Base-by-base conservation (phyloP, 495 filamentous ascomycete genomes). In the Cercophora scortea region DNA sequence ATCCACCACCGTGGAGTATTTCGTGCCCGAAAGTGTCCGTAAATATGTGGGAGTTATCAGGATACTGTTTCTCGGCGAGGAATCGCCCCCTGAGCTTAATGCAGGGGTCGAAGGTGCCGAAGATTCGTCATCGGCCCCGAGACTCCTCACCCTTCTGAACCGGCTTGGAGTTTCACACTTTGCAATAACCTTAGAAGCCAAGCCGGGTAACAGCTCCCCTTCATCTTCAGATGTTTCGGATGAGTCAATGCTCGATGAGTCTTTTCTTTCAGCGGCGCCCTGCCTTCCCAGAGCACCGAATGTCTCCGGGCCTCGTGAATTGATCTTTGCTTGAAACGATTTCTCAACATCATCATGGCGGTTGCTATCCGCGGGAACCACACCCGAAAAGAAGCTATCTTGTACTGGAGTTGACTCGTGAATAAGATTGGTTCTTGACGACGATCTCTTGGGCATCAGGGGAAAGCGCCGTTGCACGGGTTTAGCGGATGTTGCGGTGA, bases 41-140 rank as follows among this genome's bases (percentile, higher is more conserved):
- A 52, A 41, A 18, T 32, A 54, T 40, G 45, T 42, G 8, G 66
- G 64, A n/a, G 64, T 67, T 25, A 48, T 57, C 50, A 67, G 25
- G 19, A 68, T 35, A 48, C 68, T 73, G 50, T 67, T 59, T 15
- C 61, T 59, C 16, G 66, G 68, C 32, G 71, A 73, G 4, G 69
- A 64, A 9, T 60, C 63, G 15, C 48, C 54, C 19, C 71, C 68
- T 16, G 54, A 59, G 50, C 63, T 64, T 10, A 73, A 41, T 7
- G 55, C 70, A 16, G 71, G 71, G 15, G 71, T 71, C 8, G 69
- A 67, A 9, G 69, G 70, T 39, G 67, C 60, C 19, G 63, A 67
- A 25, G 66, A 66, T 52, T 63, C 59, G 12, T 56, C 55, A 11
- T 63, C 56, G 25, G 45, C 50, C 18, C 47, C 49, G 35, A 60